Evolutionary conservation across 257 asterid species (phyloP), one percentile per base, ranked within the genome.

Genomic region (Cruciata laevipes): DNA sequence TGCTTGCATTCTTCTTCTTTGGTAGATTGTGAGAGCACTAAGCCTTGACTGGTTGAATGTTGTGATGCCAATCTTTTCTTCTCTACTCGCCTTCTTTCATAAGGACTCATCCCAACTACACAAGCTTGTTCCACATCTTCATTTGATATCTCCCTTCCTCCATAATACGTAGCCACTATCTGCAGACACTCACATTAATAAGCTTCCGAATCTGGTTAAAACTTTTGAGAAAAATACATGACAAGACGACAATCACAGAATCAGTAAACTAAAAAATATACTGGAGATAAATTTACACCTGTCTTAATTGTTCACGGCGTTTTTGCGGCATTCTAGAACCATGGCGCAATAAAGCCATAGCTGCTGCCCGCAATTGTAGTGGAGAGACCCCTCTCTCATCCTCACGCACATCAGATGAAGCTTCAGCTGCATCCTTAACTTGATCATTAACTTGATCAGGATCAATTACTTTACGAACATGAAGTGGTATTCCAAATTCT

Each of bases 341-440:
- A 78, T 74, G 75, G 56, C 92, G 85, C 73, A 88, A 81, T 76
- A 93, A 78, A 44, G 99, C 99, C 96, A 90, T 90, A 66, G 99
- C 95, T 68, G 97, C 95, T 61, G 90, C 82, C 40, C 95, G 99
- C 81, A 93, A 80, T 76, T 86, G 85, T 58, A 88, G 76, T 73
- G 98, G 98, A 71, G 98, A 83, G 58, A 93, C 99, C 49, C 96
- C 95, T 2, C 73, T 76, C 70, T 85, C 91, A 79, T 84, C 87
- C 66, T 75, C 75, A 25, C 77, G 65, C 69, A 5, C 77, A 63
- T 44, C 58, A 42, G 82, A 69, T 73, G 84, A 72, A 27, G 83
- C 70, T 56, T 71, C 66, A 18, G 78, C 42, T 57, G 68, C 37
- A 72, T 76, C 69, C 53, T 83, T 81, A 61, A 73, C 67, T 66